phyloP scores from a whole-genome alignment of 768 basidiomycete genomes.

The Hypholoma sublateritium region DNA sequence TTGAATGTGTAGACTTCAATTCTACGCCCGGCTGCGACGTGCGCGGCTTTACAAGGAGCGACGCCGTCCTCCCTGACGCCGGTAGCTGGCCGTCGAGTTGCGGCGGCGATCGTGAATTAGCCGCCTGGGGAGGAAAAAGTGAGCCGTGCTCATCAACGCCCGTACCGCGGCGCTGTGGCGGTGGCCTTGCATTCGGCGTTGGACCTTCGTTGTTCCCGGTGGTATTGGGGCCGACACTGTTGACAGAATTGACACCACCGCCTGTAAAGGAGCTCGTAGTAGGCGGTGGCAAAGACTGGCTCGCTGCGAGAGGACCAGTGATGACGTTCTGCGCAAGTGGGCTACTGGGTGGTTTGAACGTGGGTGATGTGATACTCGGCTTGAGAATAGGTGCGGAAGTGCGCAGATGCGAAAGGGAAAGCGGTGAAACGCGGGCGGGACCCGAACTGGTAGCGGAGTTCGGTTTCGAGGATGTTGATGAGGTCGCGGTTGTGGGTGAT shows the following conservation, averaged over 20 bases:
- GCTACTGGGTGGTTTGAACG: constrained; percentile 34
- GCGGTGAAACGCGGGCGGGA: constrained; percentile 39
- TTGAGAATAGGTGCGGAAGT: constrained; percentile 1
- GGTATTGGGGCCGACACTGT: not conserved
- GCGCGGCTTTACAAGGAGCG: not conserved
- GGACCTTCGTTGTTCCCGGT: not conserved
- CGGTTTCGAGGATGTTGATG: constrained; percentile 5
- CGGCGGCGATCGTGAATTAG: not conserved
- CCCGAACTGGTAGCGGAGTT: constrained; percentile 18
- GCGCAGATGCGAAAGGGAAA: constrained; percentile 42
- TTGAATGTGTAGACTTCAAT: constrained; percentile 3
- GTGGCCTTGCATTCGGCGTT: not conserved
- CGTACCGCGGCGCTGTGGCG: not conserved
- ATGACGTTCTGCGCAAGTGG: constrained; percentile 29
- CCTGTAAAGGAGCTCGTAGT: not conserved
- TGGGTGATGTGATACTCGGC: constrained; percentile 5
- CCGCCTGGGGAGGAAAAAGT: not conserved
- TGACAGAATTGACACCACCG: not conserved
- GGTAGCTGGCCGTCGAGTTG: not conserved
- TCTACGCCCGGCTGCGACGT: not conserved
- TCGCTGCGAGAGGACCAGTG: not conserved
- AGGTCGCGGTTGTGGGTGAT: constrained; percentile 21
- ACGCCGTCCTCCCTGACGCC: not conserved
- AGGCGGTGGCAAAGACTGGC: not conserved
- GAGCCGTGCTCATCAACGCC: not conserved